These are phyloP conservation scores for Butyriboletus regius DNA, from an alignment of 1,284 basidiomycete genomes.

Conservation along the genomic window DNA sequence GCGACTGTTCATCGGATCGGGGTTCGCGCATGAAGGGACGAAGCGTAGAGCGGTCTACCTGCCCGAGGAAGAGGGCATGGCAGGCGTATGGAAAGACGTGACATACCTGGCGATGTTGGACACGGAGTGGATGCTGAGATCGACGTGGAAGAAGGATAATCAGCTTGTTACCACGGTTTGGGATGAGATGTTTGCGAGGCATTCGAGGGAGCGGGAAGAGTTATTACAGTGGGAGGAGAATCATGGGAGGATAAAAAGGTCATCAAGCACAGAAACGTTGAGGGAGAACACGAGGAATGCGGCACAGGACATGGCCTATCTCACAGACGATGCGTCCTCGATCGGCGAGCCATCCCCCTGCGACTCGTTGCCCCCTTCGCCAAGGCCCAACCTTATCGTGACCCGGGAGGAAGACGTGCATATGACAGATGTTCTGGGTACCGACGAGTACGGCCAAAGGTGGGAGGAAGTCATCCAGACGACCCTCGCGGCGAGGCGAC, in stretches of 20 bases:
- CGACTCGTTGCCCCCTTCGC: constrained; percentile 22
- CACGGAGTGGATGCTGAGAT: constrained; percentile 51
- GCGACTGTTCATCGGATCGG: constrained; percentile 41
- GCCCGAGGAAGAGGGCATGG: constrained; percentile 33
- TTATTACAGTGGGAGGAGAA: constrained; percentile 46
- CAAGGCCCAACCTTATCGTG: constrained; percentile 13
- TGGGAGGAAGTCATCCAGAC: constrained; percentile 15
- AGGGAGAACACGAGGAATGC: constrained; percentile 1
- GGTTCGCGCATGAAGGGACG: constrained; percentile 55
- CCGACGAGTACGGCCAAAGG: background rate
- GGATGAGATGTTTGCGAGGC: constrained; percentile 57
- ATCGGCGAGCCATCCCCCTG: constrained; percentile 10
- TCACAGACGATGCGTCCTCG: constrained; percentile 20
- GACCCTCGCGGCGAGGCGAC: constrained; percentile 1
- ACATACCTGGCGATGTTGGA: constrained; percentile 54
- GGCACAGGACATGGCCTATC: constrained; percentile 9
- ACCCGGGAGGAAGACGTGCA: constrained; percentile 14
- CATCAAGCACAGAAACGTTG: constrained; percentile 34
- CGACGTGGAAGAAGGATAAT: constrained; percentile 1
- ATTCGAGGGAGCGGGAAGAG: constrained; percentile 52
- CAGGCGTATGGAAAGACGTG: constrained; percentile 47
- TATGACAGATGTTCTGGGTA: constrained; percentile 3
- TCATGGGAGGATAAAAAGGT: constrained; percentile 17
- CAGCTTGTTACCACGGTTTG: constrained; percentile 41
- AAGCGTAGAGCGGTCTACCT: constrained; percentile 47